Percentiles rank a stretch among this genome's conserved stretches.
phyloP scores from a whole-genome alignment of 176 grass and related monocot species.

The Dactylis glomerata region DNA sequence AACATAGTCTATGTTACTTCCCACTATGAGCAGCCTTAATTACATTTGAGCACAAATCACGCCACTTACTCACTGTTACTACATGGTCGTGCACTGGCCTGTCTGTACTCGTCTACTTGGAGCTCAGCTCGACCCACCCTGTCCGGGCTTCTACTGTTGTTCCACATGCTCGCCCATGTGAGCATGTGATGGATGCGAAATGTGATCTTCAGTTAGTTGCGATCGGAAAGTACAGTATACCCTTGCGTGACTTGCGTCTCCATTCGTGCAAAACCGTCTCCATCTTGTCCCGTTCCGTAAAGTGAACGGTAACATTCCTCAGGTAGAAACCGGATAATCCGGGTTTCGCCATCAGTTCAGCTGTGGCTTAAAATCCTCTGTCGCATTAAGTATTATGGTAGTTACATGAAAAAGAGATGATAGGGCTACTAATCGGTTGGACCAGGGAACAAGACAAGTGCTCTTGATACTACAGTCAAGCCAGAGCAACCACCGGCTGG shows the following conservation, averaged over 20 bases:
- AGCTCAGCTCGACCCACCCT: not conserved
- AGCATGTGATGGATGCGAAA: not conserved
- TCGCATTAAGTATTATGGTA: too few relatives aligned
- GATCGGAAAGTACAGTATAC: not conserved
- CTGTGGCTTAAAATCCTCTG: too few relatives aligned
- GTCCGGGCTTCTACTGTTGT: not conserved
- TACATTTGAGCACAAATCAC: not conserved
- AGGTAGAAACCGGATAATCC: not conserved
- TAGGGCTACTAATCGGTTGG: not conserved
- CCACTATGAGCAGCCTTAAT: too few relatives aligned
- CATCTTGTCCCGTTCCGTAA: not conserved
- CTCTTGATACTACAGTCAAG: not conserved
- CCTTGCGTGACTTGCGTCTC: not conserved
- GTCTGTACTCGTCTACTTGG: not conserved
- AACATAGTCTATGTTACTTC: too few relatives aligned
- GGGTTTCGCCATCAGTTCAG: too few relatives aligned
- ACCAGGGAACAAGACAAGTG: not conserved
- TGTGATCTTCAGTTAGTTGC: not conserved
- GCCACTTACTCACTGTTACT: not conserved
- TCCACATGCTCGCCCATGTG: constrained; percentile 14
- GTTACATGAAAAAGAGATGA: not conserved
- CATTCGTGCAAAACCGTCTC: not conserved
- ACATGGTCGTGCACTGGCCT: not conserved
- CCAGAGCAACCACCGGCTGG: not conserved
- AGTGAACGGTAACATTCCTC: not conserved